Conservation (phyloP, 768 basidiomycete genomes). For the Pulveroboletus frians region DNA sequence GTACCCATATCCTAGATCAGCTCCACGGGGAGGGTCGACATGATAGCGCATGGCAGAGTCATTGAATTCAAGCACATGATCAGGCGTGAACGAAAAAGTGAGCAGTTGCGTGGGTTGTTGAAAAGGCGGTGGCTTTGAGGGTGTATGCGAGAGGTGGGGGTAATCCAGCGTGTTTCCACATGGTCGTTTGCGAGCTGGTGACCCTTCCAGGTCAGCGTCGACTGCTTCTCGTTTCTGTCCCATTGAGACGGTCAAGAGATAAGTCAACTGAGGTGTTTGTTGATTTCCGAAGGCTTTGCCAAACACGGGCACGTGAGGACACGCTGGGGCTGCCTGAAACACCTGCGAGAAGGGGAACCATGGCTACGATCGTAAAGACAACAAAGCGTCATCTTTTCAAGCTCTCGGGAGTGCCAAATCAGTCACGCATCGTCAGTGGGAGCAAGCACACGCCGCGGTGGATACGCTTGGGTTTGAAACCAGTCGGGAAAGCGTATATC, state of each 20-base stretch:
- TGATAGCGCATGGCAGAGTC: constrained; percentile 71
- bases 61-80: constrained; percentile 54
- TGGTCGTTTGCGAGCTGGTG: constrained; percentile 4
- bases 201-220: constrained; percentile 9
- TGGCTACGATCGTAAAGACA: background rate
- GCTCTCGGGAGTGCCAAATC: background rate
- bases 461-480: background rate
- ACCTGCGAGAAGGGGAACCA: too few species aligned
- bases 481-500: background rate
- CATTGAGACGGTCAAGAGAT: constrained; percentile 12
- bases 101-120: constrained; percentile 66
- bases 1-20: constrained; percentile 66
- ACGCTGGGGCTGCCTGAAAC: background rate
- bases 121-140: constrained; percentile 40
- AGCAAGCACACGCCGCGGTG: background rate
- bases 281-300: constrained; percentile 20
- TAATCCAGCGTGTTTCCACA: constrained; percentile 14
- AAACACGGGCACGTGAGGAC: constrained; percentile 19
- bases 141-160: constrained; percentile 19
- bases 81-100: constrained; percentile 67
- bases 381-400: background rate
- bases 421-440: background rate
- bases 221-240: constrained; percentile 25
- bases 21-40: constrained; percentile 58
- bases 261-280: constrained; percentile 5